Conservation (phyloP, 805 yeast genomes). For the Yarrowia sp. region DNA sequence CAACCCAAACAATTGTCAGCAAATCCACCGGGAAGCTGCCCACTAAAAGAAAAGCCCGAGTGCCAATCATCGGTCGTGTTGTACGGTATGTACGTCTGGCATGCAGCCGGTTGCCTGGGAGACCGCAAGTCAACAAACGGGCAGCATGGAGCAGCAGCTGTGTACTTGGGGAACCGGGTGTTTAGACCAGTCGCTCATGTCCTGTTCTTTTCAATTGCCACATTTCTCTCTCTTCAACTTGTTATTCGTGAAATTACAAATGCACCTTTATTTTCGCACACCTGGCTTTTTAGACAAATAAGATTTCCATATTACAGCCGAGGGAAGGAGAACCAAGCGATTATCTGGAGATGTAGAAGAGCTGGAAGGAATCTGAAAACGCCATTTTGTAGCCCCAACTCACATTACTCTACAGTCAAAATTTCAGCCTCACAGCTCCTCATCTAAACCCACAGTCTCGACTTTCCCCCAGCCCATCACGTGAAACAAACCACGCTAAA, state of each 20-base stretch:
- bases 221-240: no score
- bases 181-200: no score
- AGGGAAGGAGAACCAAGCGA: neutral
- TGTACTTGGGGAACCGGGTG: no score
- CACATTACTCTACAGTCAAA: neutral
- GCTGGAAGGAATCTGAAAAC: no score
- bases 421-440: neutral
- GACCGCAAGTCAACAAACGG: neutral
- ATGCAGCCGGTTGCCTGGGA: slow-evolving; percentile 9
- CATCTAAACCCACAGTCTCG: no score
- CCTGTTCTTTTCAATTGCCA: no score
- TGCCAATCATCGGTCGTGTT: neutral
- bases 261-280: slow-evolving; percentile 4
- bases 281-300: slow-evolving; percentile 22
- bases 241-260: no score
- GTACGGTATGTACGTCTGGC: slow-evolving; percentile 11
- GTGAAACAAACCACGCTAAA: slow-evolving; percentile 36
- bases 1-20: neutral
- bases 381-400: neutral
- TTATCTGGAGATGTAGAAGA: neutral
- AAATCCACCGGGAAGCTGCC: no score
- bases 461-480: neutral
- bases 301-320: slow-evolving; percentile 33
- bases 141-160: no score
- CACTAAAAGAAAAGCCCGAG: neutral